phyloP scores from a whole-genome alignment of 1,284 basidiomycete species.

The Sporisorium iseilematis-ciliati region DNA sequence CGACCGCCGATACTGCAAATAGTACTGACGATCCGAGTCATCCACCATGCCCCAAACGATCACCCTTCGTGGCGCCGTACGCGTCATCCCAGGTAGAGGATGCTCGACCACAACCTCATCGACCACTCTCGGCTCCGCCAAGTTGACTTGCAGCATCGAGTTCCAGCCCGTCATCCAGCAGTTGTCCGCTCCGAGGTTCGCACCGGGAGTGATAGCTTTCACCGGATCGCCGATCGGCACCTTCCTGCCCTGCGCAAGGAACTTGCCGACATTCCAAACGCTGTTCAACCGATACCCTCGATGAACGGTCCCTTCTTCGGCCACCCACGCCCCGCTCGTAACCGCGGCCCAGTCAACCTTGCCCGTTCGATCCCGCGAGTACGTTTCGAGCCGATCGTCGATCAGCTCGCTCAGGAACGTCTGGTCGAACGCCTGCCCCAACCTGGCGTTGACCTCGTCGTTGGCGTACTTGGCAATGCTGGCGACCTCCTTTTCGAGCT shows the following conservation, averaged over 20 bases:
- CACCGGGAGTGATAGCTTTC: slow-evolving; percentile 46
- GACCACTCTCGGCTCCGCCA: slow-evolving; percentile 32
- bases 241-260: slow-evolving; percentile 39
- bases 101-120: slow-evolving; percentile 45
- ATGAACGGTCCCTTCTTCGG: slow-evolving; percentile 38
- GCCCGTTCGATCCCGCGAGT: slow-evolving; percentile 35
- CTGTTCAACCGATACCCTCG: slow-evolving; percentile 41
- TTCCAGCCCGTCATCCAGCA: slow-evolving; percentile 53
- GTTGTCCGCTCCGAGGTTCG: slow-evolving; percentile 15
- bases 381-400: slow-evolving; percentile 31
- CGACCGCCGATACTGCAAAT: slow-evolving; percentile 21
- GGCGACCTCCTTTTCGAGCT: slow-evolving; percentile 33
- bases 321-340: slow-evolving; percentile 38
- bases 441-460: slow-evolving; percentile 35
- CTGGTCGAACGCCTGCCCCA: slow-evolving; percentile 43
- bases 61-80: slow-evolving; percentile 31
- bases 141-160: slow-evolving; percentile 35
- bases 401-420: slow-evolving; percentile 37
- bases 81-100: slow-evolving; percentile 35
- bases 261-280: slow-evolving; percentile 39
- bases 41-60: slow-evolving; percentile 41
- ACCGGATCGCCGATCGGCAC: slow-evolving; percentile 46
- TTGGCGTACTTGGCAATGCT: slow-evolving; percentile 42
- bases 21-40: slow-evolving; percentile 27
- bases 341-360: slow-evolving; percentile 33